Evolutionary conservation across 2,329 filamentous ascomycete species (phyloP).

Genomic region (Aspergillus bombycis): DNA sequence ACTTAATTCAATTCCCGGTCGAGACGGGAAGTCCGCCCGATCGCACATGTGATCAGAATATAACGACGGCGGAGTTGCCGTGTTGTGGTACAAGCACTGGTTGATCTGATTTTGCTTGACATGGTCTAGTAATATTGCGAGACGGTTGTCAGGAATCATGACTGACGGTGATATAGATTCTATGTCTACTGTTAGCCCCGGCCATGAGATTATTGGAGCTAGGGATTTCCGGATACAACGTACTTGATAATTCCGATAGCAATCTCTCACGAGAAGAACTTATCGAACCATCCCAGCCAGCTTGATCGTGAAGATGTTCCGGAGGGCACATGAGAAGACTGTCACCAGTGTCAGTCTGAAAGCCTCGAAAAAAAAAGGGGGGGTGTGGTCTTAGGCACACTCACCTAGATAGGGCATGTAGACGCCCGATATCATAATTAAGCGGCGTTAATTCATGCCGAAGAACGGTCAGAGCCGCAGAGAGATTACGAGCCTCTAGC

Average conservation of each 20-base stretch:
- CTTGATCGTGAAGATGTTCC: conserved; percentile 74
- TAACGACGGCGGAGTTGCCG: conserved; percentile 73
- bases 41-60: conserved; percentile 90
- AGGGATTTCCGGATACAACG: conserved; percentile 32
- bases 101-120: conserved; percentile 83
- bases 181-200: conserved; percentile 43
- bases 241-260: conserved; percentile 82
- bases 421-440: conserved; percentile 72
- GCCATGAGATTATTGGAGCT: neutral
- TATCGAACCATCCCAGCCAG: conserved; percentile 81
- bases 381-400: conserved; percentile 13
- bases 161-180: conserved; percentile 92
- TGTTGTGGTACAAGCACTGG: conserved; percentile 87
- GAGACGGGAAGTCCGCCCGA: conserved; percentile 74
- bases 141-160: conserved; percentile 91
- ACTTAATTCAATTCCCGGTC: conserved; percentile 69
- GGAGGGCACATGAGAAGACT: conserved; percentile 88
- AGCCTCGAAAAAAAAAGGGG: neutral
- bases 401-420: conserved; percentile 80
- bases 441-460: conserved; percentile 85
- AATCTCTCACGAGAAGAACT: conserved; percentile 74
- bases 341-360: conserved; percentile 7
- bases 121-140: conserved; percentile 78
- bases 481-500: conserved; percentile 74
- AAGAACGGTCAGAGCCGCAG: conserved; percentile 77